Evolutionary conservation across 768 basidiomycete species (phyloP), one percentile per base, ranked within the genome.

Genomic region (Mycena maculata): DNA sequence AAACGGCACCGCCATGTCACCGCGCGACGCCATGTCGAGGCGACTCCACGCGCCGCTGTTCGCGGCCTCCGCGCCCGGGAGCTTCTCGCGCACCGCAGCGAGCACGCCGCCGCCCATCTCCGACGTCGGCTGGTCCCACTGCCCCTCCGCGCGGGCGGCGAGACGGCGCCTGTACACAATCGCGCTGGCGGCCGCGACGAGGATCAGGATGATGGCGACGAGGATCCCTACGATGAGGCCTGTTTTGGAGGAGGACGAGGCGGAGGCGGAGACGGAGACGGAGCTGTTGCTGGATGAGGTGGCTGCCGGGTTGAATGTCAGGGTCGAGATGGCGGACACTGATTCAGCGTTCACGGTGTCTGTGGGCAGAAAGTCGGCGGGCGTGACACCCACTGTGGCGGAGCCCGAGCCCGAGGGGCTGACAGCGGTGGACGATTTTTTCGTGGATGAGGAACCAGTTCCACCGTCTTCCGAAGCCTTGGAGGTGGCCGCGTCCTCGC

Each of bases 1-100:
- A 13, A 36, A 36, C 33, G 33, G 33, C 8, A 41, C 44, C 38
- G 57, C 30, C 49, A 55, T 42, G 67, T 68, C 67, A 22, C 61
- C 61, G 38, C 63, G 63, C 63, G 68, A 69, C 9, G 68, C 63
- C 60, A 63, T 59, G 45, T 65, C 69, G 36, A 70, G 65, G 28
- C 64, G 64, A 50, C 69, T 66, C 69, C 69, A 70, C 23, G 64
- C 60, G 47, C 69, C 69, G 25, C 47, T 44, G 12, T n/a, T 23
- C 20, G 39, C n/a, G 25, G 49, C 28, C 11, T 25, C 42, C 39
- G 48, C 47, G 28, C 23, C 49, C 10, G 49, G 41, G 25, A 44
- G 23, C 41, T 15, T 31, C 45, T n/a, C 30, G 20, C 45, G 58
- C 45, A 49, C 25, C 22, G 58, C 22, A 13, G 58, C 58, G 6